Evolutionary conservation across 768 basidiomycete genomes (phyloP).

Genomic region (Boletus rubroflammeus): DNA sequence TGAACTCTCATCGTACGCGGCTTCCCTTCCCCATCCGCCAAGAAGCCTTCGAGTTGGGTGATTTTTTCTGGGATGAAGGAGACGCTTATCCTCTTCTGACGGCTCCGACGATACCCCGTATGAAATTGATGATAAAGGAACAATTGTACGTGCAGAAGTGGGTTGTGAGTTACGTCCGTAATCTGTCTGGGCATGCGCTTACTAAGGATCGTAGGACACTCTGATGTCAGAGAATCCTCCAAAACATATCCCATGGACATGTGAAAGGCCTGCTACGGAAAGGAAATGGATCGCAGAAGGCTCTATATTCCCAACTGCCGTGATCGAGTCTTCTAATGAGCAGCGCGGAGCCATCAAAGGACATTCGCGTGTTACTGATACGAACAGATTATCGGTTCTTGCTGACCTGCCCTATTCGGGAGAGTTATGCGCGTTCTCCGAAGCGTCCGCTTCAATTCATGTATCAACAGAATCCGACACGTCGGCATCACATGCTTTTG

Average conservation of each 20-base stretch:
- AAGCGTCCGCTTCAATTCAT: neutral
- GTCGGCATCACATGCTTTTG: neutral
- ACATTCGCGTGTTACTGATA: neutral
- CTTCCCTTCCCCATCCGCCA: slow-evolving; percentile 22
- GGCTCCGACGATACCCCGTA: slow-evolving; percentile 34
- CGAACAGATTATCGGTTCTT: neutral
- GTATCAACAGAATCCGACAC: neutral
- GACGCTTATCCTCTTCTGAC: slow-evolving; percentile 18
- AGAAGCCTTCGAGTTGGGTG: slow-evolving; percentile 19
- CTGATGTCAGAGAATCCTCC: slow-evolving; percentile 22
- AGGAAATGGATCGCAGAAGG: slow-evolving; percentile 31
- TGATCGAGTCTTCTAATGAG: slow-evolving; percentile 1
- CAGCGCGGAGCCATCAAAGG: slow-evolving; percentile 2
- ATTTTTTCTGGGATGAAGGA: slow-evolving; percentile 20
- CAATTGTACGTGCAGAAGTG: slow-evolving; percentile 33
- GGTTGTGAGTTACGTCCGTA: slow-evolving; percentile 27
- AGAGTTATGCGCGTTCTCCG: neutral
- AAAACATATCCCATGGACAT: slow-evolving; percentile 30
- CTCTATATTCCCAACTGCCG: slow-evolving; percentile 25
- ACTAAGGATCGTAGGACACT: slow-evolving; percentile 16
- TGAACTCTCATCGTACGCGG: slow-evolving; percentile 21
- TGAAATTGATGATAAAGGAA: slow-evolving; percentile 35
- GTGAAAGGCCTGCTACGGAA: slow-evolving; percentile 17
- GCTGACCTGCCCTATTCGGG: slow-evolving; percentile 1
- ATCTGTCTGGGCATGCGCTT: slow-evolving; percentile 1